Base-by-base conservation (phyloP, 2,329 filamentous ascomycete species). In the Ilyonectria destructans region DNA sequence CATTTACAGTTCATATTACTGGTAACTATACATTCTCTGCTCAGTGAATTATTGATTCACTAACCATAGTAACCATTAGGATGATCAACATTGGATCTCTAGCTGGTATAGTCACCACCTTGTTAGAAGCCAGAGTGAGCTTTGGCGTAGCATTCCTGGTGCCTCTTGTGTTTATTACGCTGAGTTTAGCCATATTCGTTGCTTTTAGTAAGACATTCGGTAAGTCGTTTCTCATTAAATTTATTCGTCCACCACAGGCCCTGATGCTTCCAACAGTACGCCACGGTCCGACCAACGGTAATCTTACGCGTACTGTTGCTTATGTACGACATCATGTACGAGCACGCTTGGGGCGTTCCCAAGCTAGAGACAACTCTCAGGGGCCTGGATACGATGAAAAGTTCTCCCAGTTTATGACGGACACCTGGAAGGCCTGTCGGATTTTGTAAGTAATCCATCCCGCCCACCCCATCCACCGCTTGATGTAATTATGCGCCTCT, bases 1-100 rank as follows among this genome's bases (percentile, higher is more conserved):
- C 43, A 46, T 46, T 46, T 46, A 46, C 43, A 46, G 43, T n/a
- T 46, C 43, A 46, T 46, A 46, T n/a, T 46, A 46, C 43, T 46
- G 43, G 43, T 46, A 46, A 21, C 5, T 21, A 46, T 46, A 7
- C n/a, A 19, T 46, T 46, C 17, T 46, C 43, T 46, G n/a, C 17
- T 21, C n/a, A 46, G 43, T 19, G 15, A 19, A 8, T 46, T 46
- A 46, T 17, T 46, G 43, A 46, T 46, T 46, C 43, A 46, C 43
- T 46, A 21, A 46, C 43, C 43, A 46, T 46, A n/a, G 43, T 46
- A 21, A 46, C 17, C 43, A 46, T 46, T 46, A 46, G 43, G 43
- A 46, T 46, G 43, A 46, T 46, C 43, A 46, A 46, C 43, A 46
- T 46, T 46, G 43, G 43, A 46, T 46, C 43, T 46, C n/a, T 46